These are phyloP conservation scores for Cercospora sp. DNA, from an alignment of 2,329 filamentous ascomycete genomes.

Conservation along the genomic window DNA sequence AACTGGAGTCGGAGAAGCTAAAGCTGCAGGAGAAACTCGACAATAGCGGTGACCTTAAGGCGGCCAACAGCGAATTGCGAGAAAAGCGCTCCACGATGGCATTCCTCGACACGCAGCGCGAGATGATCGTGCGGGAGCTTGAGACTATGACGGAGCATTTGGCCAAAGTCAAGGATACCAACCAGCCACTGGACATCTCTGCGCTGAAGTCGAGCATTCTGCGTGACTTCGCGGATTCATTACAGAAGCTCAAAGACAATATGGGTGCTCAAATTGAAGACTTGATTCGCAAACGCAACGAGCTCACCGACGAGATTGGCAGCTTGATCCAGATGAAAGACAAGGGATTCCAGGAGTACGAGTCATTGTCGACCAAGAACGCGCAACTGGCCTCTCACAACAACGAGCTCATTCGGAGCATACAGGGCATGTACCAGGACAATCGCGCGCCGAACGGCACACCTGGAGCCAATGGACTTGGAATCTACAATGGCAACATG, in stretches of 20 bases:
- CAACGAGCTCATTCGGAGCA: conserved; percentile 90
- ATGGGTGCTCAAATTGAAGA: conserved; percentile 76
- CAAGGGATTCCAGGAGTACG: conserved; percentile 91
- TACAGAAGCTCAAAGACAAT: conserved; percentile 75
- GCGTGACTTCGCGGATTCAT: conserved; percentile 61
- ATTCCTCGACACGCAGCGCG: conserved; percentile 87
- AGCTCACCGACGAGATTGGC: conserved; percentile 80
- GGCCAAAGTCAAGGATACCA: conserved; percentile 79
- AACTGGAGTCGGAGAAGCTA: conserved; percentile 78
- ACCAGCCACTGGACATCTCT: conserved; percentile 74
- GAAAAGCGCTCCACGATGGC: conserved; percentile 97
- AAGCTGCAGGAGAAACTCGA: conserved; percentile 55
- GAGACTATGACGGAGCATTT: conserved; percentile 88
- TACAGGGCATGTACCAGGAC: conserved; percentile 88
- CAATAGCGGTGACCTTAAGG: conserved; percentile 63
- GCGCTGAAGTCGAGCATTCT: conserved; percentile 65
- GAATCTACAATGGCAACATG: conserved; percentile 54
- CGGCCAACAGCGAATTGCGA: conserved; percentile 80
- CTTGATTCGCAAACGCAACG: conserved; percentile 82
- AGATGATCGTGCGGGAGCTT: conserved; percentile 90
- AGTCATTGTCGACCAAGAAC: conserved; percentile 91
- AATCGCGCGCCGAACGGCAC: conserved; percentile 52
- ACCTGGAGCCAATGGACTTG: conserved; percentile 57
- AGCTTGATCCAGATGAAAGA: conserved; percentile 83
- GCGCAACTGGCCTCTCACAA: conserved; percentile 92